phyloP scores from a whole-genome alignment of 345 rosid genomes.

The Dovyalis caffra region DNA sequence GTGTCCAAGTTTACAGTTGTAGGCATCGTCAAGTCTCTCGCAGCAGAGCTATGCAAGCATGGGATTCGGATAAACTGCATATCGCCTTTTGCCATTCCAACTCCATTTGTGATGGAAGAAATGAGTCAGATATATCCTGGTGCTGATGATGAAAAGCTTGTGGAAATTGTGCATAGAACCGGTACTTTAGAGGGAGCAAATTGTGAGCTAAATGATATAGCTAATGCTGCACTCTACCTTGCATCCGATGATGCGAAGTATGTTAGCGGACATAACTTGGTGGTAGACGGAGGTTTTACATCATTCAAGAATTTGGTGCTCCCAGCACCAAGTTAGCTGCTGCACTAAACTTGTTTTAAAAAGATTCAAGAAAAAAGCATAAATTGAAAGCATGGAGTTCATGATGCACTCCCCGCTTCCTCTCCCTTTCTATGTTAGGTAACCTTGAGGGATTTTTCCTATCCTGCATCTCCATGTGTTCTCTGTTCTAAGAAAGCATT shows the following conservation, averaged over 20 bases:
- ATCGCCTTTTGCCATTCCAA: slow-evolving; percentile 77
- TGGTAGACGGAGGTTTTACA: slow-evolving; percentile 92
- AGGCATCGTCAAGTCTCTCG: slow-evolving; percentile 56
- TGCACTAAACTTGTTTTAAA: neutral
- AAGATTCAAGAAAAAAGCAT: neutral
- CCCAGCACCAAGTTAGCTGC: slow-evolving; percentile 48
- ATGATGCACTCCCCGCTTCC: neutral
- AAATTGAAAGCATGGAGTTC: neutral
- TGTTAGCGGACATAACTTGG: slow-evolving; percentile 79
- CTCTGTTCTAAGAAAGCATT: neutral
- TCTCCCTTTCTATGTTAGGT: neutral
- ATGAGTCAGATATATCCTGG: slow-evolving; percentile 43
- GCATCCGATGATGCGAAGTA: slow-evolving; percentile 82
- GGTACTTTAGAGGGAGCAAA: slow-evolving; percentile 56
- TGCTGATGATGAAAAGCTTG: slow-evolving; percentile 30
- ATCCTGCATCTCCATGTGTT: neutral
- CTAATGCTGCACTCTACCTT: slow-evolving; percentile 80
- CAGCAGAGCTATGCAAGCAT: slow-evolving; percentile 65
- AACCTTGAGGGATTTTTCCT: neutral
- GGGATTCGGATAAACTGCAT: slow-evolving; percentile 76
- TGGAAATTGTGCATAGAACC: slow-evolving; percentile 35
- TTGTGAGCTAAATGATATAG: slow-evolving; percentile 71
- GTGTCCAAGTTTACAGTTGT: slow-evolving; percentile 58
- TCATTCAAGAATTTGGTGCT: slow-evolving; percentile 48
- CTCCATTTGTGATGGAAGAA: slow-evolving; percentile 57